Evolutionary conservation across 768 basidiomycete species (phyloP), one percentile per base, ranked within the genome.

Genomic region (Tylopilus balloui): DNA sequence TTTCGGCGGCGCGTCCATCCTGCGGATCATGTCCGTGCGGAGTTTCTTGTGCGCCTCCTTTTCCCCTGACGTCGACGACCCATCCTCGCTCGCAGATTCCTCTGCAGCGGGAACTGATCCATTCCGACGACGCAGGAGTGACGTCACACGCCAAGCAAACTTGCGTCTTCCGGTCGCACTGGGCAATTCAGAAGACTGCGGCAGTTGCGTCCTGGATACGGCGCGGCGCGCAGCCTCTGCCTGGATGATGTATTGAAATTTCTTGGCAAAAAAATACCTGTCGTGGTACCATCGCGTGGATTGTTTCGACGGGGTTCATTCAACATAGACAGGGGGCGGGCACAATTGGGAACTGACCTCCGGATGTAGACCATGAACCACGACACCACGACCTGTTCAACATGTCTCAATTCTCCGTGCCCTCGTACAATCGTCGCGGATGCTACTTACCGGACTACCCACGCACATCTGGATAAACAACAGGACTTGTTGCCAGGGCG

Each of bases 341-440:
- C 13, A 6, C 13, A 17, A 14, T 13, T 6, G 6, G 29, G 20
- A 20, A 42, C 60, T 12, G 23, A 87, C 86, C 80, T 82, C 49
- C 92, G 77, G 50, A 84, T 77, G 50, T 83, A 78, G 23, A 95
- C 89, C 66, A 89, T 87, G 50, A 90, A 73, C 85, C 90, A 89
- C 0, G 89, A 90, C 7, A 92, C 79, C 13, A 83, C 59, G 32
- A 91, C 80, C 83, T 91, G 44, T n/a, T 34, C 12, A n/a, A 42
- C 20, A 34, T 35, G 17, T 10, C 13, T 8, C 9, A 12, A 12
- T 27, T 28, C 23, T 4, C 5, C 17, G 15, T 23, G 9, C 21
- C 31, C 21, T 28, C 17, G 27, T 21, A 21, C 20, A 28, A 21
- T 13, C 4, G 3, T 28, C 23, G 6, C 11, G 39, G 20, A 44